Evolutionary conservation across 129 eudicot genomes (phyloP), one percentile per base, ranked within the genome.

Genomic region (Arctium minus): DNA sequence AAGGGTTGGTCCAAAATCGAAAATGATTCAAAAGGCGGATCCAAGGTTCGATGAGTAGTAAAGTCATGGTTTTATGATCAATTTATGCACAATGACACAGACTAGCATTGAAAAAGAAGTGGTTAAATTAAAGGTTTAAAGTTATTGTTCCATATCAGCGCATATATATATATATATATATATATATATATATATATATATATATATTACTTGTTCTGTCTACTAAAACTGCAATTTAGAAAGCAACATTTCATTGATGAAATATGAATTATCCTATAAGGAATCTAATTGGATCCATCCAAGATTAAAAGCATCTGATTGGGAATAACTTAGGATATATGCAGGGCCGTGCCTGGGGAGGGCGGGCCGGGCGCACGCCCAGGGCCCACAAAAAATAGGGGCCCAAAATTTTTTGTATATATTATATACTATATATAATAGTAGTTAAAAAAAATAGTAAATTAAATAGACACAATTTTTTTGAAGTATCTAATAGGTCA

Each of bases 41-140:
- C 39, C 29, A 67, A 46, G 77, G 77, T 9, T 70, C 8, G 12
- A 82, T 38, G 67, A 31, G 78, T 38, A 37, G 40, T 62, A 74
- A 60, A 77, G 80, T 48, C 46, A 22, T 78, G 27, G 56, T 46
- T 46, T 46, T 2, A 9, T 9, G 56, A 35, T 33, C 31, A 46
- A 35, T 18, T 53, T 73, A 83, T 83, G 82, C 79, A 53, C 53
- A 17, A 72, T 83, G 86, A 83, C 86, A 72, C 82, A 72, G 22
- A 83, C 82, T 71, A 71, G 79, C 86, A 83, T 31, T 71, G 77
- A 17, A 46, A 83, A 71, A 31, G 7, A 70, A 83, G 82, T 72
- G 79, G 79, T 77, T 79, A 83, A 72, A 22, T 22, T 22, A 22
- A 83, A 83, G 74, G 79, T 72, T 44, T 75, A 76, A 82, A 82